Evolutionary conservation across 257 asterid genomes (phyloP), one percentile per base, ranked within the genome.

Genomic region (Schizonepeta tenuifolia): DNA sequence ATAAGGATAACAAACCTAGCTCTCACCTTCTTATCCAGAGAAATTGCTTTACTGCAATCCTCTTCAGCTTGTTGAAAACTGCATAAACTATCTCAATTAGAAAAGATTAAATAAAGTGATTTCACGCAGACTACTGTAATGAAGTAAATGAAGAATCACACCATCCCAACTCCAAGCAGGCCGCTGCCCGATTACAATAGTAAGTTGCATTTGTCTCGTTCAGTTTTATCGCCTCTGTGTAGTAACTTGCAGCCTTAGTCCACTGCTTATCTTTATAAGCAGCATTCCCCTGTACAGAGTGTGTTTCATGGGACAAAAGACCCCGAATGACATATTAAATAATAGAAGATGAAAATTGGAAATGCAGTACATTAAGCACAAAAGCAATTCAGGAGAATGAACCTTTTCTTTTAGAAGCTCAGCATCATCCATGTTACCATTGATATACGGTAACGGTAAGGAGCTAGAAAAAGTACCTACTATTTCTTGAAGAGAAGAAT

Each of bases 331-430:
- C 6, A 58, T 58, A 58, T 58, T 58, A 58, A 2, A 1, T 26
- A 58, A 28, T 14, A 49, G 47, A 38, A 17, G 69, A 35, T 46
- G 21, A 71, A 54, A 22, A n/a, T 41, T 21, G 41, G 57, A 14
- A 28, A 5, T 65, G 43, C 0, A 40, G 57, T 20, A 54, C 47
- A 47, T 44, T 55, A 20, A 66, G 28, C 35, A 57, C 57, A 14
- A 62, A 65, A n/a, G n/a, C 13, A 68, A 28, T 53, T 22, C 18
- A 63, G 68, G 65, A 54, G 72, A 63, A 62, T 51, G 63, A 33
- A 91, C 98, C 98, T 91, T 93, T 80, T 93, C 96, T 79, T 93
- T 93, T 61, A 93, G 83, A 70, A 91, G 86, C 70, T 88, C 97
- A 73, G 97, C 86, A n/a, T 87, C 87, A 55, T 86, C 98, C 86